Conservation (phyloP, 768 basidiomycete species). For the Boletales sp. region DNA sequence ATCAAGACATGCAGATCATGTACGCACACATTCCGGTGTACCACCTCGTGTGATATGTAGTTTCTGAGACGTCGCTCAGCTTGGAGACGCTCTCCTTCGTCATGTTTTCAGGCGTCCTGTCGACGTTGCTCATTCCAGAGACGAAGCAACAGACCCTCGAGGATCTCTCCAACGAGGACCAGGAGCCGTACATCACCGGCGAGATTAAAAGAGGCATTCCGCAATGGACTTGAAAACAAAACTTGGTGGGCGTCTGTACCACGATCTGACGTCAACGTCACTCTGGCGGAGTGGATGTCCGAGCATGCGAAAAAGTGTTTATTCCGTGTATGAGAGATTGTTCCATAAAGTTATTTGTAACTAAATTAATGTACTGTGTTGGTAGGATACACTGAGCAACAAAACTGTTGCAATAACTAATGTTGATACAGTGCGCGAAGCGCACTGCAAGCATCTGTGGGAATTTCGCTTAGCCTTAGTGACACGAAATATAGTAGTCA, state of each 20-base stretch:
- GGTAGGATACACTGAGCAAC: too few species aligned
- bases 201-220: constrained; percentile 15
- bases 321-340: too few species aligned
- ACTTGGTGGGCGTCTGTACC: too few species aligned
- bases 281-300: too few species aligned
- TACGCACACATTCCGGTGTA: constrained; percentile 34
- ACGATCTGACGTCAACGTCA: constrained; percentile 19
- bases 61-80: constrained; percentile 28
- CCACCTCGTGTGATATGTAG: constrained; percentile 1
- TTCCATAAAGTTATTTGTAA: too few species aligned
- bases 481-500: too few species aligned
- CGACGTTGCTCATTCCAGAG: constrained; percentile 80
- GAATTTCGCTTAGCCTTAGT: too few species aligned
- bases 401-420: too few species aligned
- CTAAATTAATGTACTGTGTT: too few species aligned
- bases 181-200: constrained; percentile 52
- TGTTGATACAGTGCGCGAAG: too few species aligned
- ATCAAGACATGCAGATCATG: constrained; percentile 62
- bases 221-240: background rate
- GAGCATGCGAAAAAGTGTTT: too few species aligned
- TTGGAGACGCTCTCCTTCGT: constrained; percentile 77
- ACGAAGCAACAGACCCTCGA: constrained; percentile 66
- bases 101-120: constrained; percentile 82
- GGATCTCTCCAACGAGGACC: constrained; percentile 68
- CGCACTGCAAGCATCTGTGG: too few species aligned